phyloP scores from a whole-genome alignment of 208 protist species.

The Tritrichomonas foetus region DNA sequence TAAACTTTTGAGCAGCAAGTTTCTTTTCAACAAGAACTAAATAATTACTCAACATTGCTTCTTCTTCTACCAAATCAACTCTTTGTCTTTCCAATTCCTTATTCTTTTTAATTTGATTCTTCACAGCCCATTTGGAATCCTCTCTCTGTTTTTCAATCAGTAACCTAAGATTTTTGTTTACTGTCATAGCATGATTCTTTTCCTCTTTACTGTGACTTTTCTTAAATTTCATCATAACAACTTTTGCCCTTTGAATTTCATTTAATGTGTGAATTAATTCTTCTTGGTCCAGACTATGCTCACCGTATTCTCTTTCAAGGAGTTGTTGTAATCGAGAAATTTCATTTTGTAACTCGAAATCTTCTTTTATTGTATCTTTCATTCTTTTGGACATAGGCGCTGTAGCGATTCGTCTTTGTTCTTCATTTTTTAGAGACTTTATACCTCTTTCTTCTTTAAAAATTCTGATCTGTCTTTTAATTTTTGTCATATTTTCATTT shows the following conservation, averaged over 20 bases:
- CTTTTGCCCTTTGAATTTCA: neutral
- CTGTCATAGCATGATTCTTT: neutral
- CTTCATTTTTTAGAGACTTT: too few species aligned
- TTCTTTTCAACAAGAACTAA: neutral
- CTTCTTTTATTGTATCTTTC: neutral
- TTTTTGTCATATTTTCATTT: too few species aligned
- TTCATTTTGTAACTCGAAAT: neutral
- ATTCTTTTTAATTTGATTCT: neutral
- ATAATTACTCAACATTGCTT: neutral
- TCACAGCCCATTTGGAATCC: neutral
- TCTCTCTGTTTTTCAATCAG: neutral
- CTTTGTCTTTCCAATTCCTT: slow-evolving; percentile 12
- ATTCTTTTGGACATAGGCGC: too few species aligned
- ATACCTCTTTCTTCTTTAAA: too few species aligned
- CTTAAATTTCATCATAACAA: neutral
- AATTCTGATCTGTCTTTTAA: too few species aligned
- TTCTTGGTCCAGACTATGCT: neutral
- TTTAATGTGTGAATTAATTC: neutral
- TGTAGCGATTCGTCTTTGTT: too few species aligned
- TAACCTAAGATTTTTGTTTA: neutral
- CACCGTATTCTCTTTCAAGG: neutral
- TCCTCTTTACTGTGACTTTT: neutral
- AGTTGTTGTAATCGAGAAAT: neutral
- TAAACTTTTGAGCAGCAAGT: neutral
- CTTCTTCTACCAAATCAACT: neutral